Base-by-base conservation (phyloP, 2,329 filamentous ascomycete genomes). In the Corynespora cassiicola region DNA sequence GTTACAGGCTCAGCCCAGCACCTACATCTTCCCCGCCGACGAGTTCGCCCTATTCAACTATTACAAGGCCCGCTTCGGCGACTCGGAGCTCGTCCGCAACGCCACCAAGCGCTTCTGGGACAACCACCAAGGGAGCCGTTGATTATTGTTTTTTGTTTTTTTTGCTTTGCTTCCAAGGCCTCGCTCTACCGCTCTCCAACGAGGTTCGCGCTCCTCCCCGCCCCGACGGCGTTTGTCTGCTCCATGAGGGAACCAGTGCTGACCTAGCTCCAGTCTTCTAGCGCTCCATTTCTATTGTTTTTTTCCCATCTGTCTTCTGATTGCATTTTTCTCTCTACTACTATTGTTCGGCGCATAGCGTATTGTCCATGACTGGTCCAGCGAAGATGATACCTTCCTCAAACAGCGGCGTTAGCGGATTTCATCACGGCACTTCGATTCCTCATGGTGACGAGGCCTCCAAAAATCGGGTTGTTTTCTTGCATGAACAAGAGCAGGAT, bases 11-110 rank as follows among this genome's bases (percentile, higher is more conserved):
- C 73, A 85, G 20, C 87, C 87, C 1, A 70, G 79, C 33, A 74
- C 75, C n/a, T 95, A 92, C 67, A 69, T 94, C 49, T 83, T 95
- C 74, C 82, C 75, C 21, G 75, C 79, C 47, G 83, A 89, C 67
- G 89, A 95, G 70, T 95, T 94, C 59, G 82, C 87, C 37, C 78
- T 95, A 44, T 90, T 95, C 80, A 95, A 94, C 74, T 92, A 86
- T 68, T 92, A 87, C 66, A 85, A 87, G 47, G 70, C 79, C 47
- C 80, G 85, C 7, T 90, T 86, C 60, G 65, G 72, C 19, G 79
- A 80, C 43, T 71, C 70, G 11, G 60, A 68, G 17, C 58, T 79
- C 31, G 74, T 78, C 15, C 74, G 75, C 52, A 69, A 68, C 34
- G 79, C 79, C 8, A 75, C 81, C 34, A 75, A 72, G 45, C 76